Percentiles rank a stretch among this genome's conserved stretches.
These are phyloP conservation scores for Penicillium steckii DNA, from an alignment of 495 filamentous ascomycete species.

Conservation along the genomic window DNA sequence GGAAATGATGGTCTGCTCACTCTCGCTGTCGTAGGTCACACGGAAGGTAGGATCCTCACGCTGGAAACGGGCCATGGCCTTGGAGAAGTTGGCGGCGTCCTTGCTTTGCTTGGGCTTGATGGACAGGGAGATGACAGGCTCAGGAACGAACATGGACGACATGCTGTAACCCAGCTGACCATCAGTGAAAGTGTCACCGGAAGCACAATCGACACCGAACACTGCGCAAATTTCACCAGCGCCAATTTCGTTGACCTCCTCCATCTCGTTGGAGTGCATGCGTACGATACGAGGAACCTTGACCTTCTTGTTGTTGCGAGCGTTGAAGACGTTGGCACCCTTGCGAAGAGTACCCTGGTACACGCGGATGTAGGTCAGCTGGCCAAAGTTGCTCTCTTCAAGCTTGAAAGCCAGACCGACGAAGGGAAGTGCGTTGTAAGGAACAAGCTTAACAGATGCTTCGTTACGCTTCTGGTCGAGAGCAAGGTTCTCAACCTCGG, in stretches of 20 bases:
- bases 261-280: conserved; percentile 99
- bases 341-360: conserved; percentile 93
- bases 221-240: conserved; percentile 98
- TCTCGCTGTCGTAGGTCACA: conserved; percentile 86
- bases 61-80: conserved; percentile 99
- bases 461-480: conserved; percentile 81
- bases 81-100: conserved; percentile 92
- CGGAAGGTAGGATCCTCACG: conserved; percentile 98
- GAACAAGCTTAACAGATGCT: conserved; percentile 76
- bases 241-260: conserved; percentile 87
- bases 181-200: conserved; percentile 98
- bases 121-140: conserved; percentile 95
- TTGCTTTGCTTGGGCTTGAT: conserved; percentile 96
- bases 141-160: conserved; percentile 98
- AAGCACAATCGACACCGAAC: conserved; percentile 97
- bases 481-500: conserved; percentile 85
- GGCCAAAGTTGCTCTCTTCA: conserved; percentile 97
- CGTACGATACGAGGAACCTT: conserved; percentile 96
- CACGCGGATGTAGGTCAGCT: conserved; percentile 97
- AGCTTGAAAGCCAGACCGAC: conserved; percentile 98
- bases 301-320: conserved; percentile 90
- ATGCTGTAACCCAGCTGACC: conserved; percentile 90
- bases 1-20: conserved; percentile 92
- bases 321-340: conserved; percentile 88
- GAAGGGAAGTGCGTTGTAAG: conserved; percentile 90